A percentile compares a stretch with the other conserved stretches of the same genome.
phyloP scores from a whole-genome alignment of 768 basidiomycete genomes.

The Lactarius hengduanensis region DNA sequence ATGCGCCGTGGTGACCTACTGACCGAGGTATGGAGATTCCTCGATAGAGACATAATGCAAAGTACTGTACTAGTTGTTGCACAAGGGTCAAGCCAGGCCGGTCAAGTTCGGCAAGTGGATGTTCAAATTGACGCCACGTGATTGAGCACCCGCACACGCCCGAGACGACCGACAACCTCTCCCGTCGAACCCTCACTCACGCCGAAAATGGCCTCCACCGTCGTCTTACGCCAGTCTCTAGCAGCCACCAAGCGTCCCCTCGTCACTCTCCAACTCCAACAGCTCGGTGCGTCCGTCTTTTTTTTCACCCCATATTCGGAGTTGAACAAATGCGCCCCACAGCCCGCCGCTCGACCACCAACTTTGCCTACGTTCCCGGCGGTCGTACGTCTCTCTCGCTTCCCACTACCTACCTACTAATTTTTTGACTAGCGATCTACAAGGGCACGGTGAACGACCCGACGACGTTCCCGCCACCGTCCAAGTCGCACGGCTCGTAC shows the following conservation, averaged over 20 bases:
- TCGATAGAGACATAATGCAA: no score
- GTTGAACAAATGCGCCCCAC: constrained; percentile 24
- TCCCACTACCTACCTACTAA: neutral
- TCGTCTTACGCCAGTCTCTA: constrained; percentile 12
- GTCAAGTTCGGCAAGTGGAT: no score
- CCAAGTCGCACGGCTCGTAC: constrained; percentile 82
- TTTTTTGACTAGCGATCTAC: constrained; percentile 60
- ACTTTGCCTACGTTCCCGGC: constrained; percentile 57
- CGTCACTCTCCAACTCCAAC: constrained; percentile 4
- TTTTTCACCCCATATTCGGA: neutral
- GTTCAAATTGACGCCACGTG: neutral
- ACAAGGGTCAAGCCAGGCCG: no score
- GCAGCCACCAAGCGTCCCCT: constrained; percentile 14
- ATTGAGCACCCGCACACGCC: neutral
- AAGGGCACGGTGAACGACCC: constrained; percentile 96
- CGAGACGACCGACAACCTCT: neutral
- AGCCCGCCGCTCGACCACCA: constrained; percentile 22
- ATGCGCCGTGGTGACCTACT: no score
- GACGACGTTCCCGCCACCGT: constrained; percentile 81
- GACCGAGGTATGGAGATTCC: no score
- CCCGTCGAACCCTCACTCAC: neutral
- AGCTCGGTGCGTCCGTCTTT: constrained; percentile 6
- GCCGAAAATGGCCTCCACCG: constrained; percentile 11
- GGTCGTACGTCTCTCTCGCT: constrained; percentile 52
- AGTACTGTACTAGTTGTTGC: no score